Conservation (phyloP, 139 green algal genomes). For the Auxenochlorella protothecoides region DNA sequence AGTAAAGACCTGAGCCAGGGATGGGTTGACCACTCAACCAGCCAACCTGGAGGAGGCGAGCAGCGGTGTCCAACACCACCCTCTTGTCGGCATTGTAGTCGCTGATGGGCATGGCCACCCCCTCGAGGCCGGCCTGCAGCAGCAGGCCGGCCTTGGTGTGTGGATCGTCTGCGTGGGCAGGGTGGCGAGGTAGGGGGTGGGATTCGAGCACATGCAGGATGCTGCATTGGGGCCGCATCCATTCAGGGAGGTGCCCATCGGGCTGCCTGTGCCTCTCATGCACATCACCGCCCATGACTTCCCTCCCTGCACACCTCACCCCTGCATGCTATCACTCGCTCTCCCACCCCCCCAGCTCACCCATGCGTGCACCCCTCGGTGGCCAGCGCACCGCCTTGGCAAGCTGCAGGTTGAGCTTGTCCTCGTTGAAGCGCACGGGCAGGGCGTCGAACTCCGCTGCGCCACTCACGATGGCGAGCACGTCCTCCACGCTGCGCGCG, state of each 20-base stretch:
- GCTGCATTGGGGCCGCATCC: no score
- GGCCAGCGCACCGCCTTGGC: slow-evolving; percentile 40
- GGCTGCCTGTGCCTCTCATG: no score
- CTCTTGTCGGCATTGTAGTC: slow-evolving; percentile 96
- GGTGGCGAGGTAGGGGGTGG: neutral
- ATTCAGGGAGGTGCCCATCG: no score
- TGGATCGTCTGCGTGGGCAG: slow-evolving; percentile 60
- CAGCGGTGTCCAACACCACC: slow-evolving; percentile 78
- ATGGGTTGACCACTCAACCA: no score
- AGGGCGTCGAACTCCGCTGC: slow-evolving; percentile 91
- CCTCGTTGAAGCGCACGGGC: slow-evolving; percentile 96
- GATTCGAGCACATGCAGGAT: neutral
- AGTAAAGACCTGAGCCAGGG: no score
- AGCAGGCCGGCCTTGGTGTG: slow-evolving; percentile 93
- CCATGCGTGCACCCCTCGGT: no score
- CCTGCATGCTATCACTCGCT: no score
- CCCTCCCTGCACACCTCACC: no score
- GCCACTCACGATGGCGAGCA: slow-evolving; percentile 57
- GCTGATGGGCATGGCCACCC: slow-evolving; percentile 68
- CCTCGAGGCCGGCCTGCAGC: slow-evolving; percentile 83
- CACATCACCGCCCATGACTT: no score
- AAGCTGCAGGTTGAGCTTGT: slow-evolving; percentile 82
- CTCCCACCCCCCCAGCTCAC: no score
- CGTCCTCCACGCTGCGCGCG: slow-evolving; percentile 1
- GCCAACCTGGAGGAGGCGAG: slow-evolving; percentile 69